Evolutionary conservation across 78 protist species (phyloP).

Genomic region (Polysphondylium violaceum): DNA sequence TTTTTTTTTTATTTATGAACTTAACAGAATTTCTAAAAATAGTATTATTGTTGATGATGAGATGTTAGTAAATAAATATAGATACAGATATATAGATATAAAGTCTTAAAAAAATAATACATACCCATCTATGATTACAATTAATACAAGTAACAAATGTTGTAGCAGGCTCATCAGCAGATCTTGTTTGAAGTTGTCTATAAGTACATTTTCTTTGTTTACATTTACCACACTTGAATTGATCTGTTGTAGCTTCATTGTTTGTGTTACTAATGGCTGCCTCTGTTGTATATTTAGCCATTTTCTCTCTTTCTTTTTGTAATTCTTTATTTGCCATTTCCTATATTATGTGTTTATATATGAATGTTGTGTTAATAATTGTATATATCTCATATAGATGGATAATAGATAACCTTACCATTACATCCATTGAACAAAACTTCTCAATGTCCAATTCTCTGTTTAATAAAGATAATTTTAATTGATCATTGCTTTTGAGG

Average conservation of each 20-base stretch:
- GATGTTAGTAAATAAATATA: too few relatives aligned
- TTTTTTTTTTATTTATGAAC: too few relatives aligned
- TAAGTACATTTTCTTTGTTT: constrained; percentile 84
- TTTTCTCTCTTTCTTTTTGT: constrained; percentile 49
- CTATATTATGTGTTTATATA: not conserved
- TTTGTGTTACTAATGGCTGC: constrained; percentile 17
- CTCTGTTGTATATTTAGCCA: constrained; percentile 9
- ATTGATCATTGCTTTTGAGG: not conserved
- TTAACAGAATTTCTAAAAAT: too few relatives aligned
- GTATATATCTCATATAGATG: too few relatives aligned
- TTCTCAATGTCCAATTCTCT: not conserved
- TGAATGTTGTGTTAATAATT: too few relatives aligned
- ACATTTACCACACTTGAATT: constrained; percentile 91
- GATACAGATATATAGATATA: too few relatives aligned
- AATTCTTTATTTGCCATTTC: constrained; percentile 68
- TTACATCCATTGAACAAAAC: constrained; percentile 44
- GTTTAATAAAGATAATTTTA: constrained; percentile 11
- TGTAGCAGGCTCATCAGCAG: constrained; percentile 94
- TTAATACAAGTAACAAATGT: constrained; percentile 85
- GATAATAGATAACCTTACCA: not conserved
- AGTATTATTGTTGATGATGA: too few relatives aligned
- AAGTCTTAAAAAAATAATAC: not conserved
- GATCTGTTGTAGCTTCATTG: constrained; percentile 75
- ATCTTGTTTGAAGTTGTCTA: constrained; percentile 91
- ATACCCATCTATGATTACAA: constrained; percentile 83